Evolutionary conservation across 31 red algal species (phyloP).

Genomic region (Porphyra umbilicalis): DNA sequence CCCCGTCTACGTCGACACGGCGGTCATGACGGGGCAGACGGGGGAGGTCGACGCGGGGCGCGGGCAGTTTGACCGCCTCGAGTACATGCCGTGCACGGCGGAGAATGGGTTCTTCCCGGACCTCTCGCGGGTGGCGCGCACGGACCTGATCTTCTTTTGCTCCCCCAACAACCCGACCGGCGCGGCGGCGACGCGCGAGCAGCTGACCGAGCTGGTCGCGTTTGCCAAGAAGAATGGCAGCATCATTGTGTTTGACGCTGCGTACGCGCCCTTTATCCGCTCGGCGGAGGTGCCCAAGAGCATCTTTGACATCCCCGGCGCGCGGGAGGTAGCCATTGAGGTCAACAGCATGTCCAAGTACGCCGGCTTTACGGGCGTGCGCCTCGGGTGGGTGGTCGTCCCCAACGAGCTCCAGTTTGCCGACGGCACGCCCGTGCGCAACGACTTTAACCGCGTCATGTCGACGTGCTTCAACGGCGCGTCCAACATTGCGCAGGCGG

Average conservation of each 20-base stretch:
- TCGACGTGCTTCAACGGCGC: conserved; percentile 97
- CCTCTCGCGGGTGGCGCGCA: conserved; percentile 36
- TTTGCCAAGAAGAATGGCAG: conserved; percentile 89
- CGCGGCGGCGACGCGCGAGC: conserved; percentile 73
- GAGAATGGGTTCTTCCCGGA: conserved; percentile 94
- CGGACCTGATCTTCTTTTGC: conserved; percentile 98
- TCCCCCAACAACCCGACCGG: conserved; percentile 98
- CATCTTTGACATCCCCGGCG: conserved; percentile 93
- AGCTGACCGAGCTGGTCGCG: conserved; percentile 66
- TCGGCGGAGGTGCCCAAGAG: conserved; percentile 51
- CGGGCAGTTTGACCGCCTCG: conserved; percentile 66
- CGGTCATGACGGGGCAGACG: conserved; percentile 92
- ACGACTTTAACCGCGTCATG: conserved; percentile 81
- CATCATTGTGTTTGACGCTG: conserved; percentile 96
- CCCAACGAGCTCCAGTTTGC: conserved; percentile 72
- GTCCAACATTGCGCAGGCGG: conserved; percentile 80
- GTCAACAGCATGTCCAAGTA: conserved; percentile 94
- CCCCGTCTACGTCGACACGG: conserved; percentile 97
- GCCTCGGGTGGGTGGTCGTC: conserved; percentile 88
- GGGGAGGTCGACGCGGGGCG: conserved; percentile 21
- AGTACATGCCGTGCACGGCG: conserved; percentile 80
- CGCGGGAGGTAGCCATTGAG: conserved; percentile 74
- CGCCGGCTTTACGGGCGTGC: conserved; percentile 99
- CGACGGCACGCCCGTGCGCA: conserved; percentile 68
- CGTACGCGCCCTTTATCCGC: conserved; percentile 93